A percentile compares a stretch with the other conserved stretches of the same genome.
Evolutionary conservation across 1,284 basidiomycete species (phyloP).

Genomic region (Vanrija pseudolonga): DNA sequence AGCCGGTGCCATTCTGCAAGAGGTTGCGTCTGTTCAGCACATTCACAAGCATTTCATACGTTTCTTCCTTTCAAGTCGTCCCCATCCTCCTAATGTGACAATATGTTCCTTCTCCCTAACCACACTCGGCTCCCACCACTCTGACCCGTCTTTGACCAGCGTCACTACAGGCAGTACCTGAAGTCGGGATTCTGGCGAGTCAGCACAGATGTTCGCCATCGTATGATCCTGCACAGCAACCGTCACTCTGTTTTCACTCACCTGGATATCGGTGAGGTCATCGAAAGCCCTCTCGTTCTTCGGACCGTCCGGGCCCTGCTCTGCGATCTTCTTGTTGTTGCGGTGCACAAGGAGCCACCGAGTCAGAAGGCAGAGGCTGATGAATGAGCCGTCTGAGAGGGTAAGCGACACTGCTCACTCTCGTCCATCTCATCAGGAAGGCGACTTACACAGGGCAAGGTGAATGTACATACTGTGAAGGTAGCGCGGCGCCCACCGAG

Average conservation of each 20-base stretch:
- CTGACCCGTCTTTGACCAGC: too few relatives aligned
- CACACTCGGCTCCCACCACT: too few relatives aligned
- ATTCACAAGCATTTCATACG: too few relatives aligned
- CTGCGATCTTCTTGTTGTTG: background rate
- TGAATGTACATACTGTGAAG: conserved; percentile 34
- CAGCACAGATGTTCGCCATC: too few relatives aligned
- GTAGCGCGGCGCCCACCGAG: conserved; percentile 32
- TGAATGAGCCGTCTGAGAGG: background rate
- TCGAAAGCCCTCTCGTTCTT: background rate
- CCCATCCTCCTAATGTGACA: too few relatives aligned
- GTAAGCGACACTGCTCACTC: background rate
- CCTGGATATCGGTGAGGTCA: background rate
- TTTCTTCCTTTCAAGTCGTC: too few relatives aligned
- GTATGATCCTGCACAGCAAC: too few relatives aligned
- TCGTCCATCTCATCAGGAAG: background rate
- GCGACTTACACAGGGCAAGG: conserved; percentile 20
- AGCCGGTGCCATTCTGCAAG: too few relatives aligned
- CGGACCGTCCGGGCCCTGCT: background rate
- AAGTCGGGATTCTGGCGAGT: conserved; percentile 27
- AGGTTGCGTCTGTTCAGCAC: too few relatives aligned
- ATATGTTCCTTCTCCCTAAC: too few relatives aligned
- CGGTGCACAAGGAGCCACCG: background rate
- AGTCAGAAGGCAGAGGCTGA: background rate
- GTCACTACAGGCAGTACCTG: conserved; percentile 11
- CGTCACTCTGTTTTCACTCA: too few relatives aligned